These are phyloP conservation scores for Solanum ossicruentum DNA, from an alignment of 257 asterid genomes.

Conservation along the genomic window DNA sequence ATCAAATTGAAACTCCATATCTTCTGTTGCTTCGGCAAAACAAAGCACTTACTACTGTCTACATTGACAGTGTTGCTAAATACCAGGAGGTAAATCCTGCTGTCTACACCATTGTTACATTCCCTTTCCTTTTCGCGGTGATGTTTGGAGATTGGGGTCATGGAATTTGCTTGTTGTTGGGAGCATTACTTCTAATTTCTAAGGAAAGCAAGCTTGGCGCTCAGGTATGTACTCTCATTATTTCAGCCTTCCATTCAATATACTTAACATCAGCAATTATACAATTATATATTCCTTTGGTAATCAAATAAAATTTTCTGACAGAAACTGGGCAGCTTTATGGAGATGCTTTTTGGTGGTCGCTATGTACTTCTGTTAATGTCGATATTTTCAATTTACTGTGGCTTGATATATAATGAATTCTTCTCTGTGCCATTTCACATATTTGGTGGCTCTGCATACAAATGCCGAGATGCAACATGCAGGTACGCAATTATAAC, in stretches of 20 bases:
- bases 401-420: conserved; percentile 96
- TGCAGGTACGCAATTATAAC: conserved; percentile 56
- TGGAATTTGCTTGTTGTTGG: conserved; percentile 83
- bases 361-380: conserved; percentile 86
- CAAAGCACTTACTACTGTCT: background rate
- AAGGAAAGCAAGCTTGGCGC: conserved; percentile 69
- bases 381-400: conserved; percentile 89
- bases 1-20: background rate
- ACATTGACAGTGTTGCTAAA: conserved; percentile 64
- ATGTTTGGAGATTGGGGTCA: conserved; percentile 99
- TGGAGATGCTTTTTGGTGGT: conserved; percentile 99
- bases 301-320: background rate
- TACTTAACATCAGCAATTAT: background rate
- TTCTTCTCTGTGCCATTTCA: conserved; percentile 96
- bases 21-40: background rate
- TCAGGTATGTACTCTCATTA: conserved; percentile 46
- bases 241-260: background rate
- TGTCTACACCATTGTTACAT: conserved; percentile 79
- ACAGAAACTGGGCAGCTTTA: conserved; percentile 98
- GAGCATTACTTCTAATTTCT: conserved; percentile 68
- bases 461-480: conserved; percentile 72
- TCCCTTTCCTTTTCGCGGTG: conserved; percentile 98
- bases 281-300: background rate
- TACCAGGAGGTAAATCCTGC: conserved; percentile 99
- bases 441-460: conserved; percentile 93